Evolutionary conservation across 352 stramenopile genomes (phyloP), one percentile per base, ranked within the genome.

Genomic region (Globisporangium lucens): DNA sequence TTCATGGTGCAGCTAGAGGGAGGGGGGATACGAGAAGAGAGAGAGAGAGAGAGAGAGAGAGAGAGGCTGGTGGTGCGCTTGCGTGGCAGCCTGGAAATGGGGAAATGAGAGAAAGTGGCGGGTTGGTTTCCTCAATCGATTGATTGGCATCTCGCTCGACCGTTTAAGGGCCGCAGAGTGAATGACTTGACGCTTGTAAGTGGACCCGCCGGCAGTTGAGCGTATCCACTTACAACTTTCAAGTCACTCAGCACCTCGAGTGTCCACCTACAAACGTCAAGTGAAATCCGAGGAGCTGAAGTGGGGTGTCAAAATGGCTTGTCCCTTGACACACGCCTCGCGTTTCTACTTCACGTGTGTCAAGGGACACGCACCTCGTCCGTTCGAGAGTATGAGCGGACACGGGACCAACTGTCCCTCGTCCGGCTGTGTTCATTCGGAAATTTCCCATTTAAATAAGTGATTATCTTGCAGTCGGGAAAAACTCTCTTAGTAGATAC

Each of bases 1-100:
- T 94, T 95, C 87, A 95, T 95, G 9, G 24, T 55, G 57, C 43
- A 27, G 35, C 47, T 30, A 61, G 15, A 29, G n/a, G n/a, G n/a
- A n/a, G n/a, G 47, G 15, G n/a, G 17, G 35, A 52, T 62, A 58
- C n/a, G 24, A 53, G 59, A 49, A 20, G 38, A 35, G 41, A 29
- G 43, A 56, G n/a, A 46, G 33, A 46, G n/a, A 38, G n/a, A n/a
- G n/a, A n/a, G n/a, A 33, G 20, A 30, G 51, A 13, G 61, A 47
- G 30, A 20, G 33, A 56, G 20, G 7, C 17, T 15, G 22, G 22
- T 22, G 24, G 24, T 56, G 15, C 29, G 43, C 65, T 69, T 64
- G 65, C 46, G 56, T 36, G 33, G 57, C 15, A 53, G 51, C 38
- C 30, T 56, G 65, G 56, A 69, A 69, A 53, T 55, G 30, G 15